Evolutionary conservation across 2,329 filamentous ascomycete species (phyloP), one percentile per base, ranked within the genome.

Genomic region (Penicillium sclerotiorum): DNA sequence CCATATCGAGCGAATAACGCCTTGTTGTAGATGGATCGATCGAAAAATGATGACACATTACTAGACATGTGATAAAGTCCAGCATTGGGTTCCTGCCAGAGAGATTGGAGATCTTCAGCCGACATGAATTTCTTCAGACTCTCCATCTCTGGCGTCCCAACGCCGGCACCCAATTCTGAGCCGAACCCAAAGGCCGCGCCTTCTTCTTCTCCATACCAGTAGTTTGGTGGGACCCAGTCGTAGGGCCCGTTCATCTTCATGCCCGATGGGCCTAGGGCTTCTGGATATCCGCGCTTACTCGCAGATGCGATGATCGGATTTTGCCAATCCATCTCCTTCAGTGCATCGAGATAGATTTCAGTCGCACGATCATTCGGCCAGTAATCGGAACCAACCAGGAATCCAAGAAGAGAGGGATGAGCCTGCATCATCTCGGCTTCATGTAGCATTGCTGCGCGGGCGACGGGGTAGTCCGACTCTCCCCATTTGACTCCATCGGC

Each of bases 171-270:
- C 2, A 83, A 74, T 64, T 87, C 84, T 0, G 81, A 83, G 0
- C 82, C 83, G 52, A 87, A 86, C 0, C 84, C 83, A 56, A 83
- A 85, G 0, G 82, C 82, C 0, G 81, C 79, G 0, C 83, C 83
- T 0, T 78, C 59, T 40, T 76, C 65, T 48, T 75, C 64, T 38
- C 79, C 76, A 53, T 80, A 85, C 83, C 82, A 87, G 66, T 86
- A 86, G 54, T 80, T 83, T 0, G 83, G 83, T 0, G 84, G 80
- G 0, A 84, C 81, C 82, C 82, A 87, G 59, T 86, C 84, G 56
- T 87, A 87, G 0, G 84, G 84, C 0, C 84, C 84, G 0, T 80
- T 76, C 83, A 87, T 87, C 59, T 85, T 86, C 78, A 87, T 80
- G 1, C 83, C 83, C 0, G 79, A 78, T 0, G 80, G 78, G 0